These are phyloP conservation scores for Scheffersomyces segobiensis DNA, from an alignment of 1,139 yeast species.

Conservation along the genomic window DNA sequence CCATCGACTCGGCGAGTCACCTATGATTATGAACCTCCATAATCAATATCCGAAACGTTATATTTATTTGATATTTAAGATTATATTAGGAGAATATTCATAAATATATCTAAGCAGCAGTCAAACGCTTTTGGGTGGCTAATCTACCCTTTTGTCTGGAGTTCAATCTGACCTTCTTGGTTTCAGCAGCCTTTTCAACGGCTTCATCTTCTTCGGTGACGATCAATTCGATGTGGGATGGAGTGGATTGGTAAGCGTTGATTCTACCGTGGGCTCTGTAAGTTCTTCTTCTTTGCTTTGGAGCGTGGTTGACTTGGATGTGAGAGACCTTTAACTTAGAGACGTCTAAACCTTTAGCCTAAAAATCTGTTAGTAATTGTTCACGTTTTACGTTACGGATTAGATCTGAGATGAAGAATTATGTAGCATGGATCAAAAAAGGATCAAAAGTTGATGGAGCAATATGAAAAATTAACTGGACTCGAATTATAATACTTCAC, in stretches of 20 bases:
- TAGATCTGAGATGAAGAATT: neutral
- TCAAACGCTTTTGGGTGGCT: conserved; percentile 72
- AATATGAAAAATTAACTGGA: too few species aligned
- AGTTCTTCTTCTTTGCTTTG: conserved; percentile 99
- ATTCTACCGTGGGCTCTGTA: conserved; percentile 99
- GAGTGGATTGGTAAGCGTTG: conserved; percentile 97
- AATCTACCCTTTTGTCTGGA: conserved; percentile 94
- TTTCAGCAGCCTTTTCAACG: conserved; percentile 91
- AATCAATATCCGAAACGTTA: neutral
- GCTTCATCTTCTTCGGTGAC: conserved; percentile 94
- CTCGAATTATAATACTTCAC: too few species aligned
- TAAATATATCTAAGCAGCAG: conserved; percentile 28
- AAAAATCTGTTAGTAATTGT: conserved; percentile 10
- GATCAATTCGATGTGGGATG: conserved; percentile 98
- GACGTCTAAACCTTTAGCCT: conserved; percentile 93
- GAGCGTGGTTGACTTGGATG: conserved; percentile 99
- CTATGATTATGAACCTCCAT: neutral
- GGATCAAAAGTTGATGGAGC: neutral
- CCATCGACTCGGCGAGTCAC: neutral
- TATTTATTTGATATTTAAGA: neutral
- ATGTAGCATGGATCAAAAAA: neutral
- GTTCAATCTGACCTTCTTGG: conserved; percentile 76
- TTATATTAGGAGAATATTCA: conserved; percentile 1
- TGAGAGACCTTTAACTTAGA: conserved; percentile 92
- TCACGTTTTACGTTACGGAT: neutral